phyloP scores from a whole-genome alignment of 805 yeast species.

The Komagataella pseudopastoris region DNA sequence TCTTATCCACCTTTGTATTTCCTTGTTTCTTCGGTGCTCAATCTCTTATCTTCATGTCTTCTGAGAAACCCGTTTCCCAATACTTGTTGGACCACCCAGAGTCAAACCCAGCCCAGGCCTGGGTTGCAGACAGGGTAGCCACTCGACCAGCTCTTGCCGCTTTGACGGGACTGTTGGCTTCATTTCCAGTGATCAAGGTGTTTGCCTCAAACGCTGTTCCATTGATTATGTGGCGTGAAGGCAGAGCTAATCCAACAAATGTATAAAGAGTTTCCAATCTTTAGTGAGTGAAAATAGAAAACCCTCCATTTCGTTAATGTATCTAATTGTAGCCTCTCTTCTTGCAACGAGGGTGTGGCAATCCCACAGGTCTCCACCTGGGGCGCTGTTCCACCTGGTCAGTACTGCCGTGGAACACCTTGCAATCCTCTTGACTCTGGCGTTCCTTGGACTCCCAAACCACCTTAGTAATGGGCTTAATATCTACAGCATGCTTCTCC shows the following conservation, averaged over 20 bases:
- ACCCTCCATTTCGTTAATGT: not conserved
- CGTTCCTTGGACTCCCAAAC: not conserved
- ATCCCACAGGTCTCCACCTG: not conserved
- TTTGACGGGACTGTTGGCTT: slow-evolving; percentile 40
- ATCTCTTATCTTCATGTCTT: not conserved
- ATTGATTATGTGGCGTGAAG: slow-evolving; percentile 31
- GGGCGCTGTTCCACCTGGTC: not conserved
- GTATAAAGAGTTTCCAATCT: slow-evolving; percentile 6
- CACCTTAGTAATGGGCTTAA: not conserved
- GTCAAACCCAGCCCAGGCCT: slow-evolving; percentile 29
- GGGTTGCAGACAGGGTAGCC: slow-evolving; percentile 34
- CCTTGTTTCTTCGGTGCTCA: not conserved
- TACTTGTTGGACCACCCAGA: slow-evolving; percentile 7
- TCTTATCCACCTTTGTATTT: not conserved
- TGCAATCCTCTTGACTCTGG: not conserved
- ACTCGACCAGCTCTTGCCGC: slow-evolving; percentile 45
- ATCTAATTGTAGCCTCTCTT: not conserved
- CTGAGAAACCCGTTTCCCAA: not conserved
- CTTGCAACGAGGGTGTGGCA: not conserved
- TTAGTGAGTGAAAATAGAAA: not conserved
- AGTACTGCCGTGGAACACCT: not conserved
- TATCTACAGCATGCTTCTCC: not conserved
- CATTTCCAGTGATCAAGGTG: slow-evolving; percentile 42
- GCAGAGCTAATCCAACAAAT: slow-evolving; percentile 11
- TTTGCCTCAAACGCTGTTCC: slow-evolving; percentile 53